These are phyloP conservation scores for Gossypium herbaceum DNA, from an alignment of 345 rosid genomes.

Conservation along the genomic window DNA sequence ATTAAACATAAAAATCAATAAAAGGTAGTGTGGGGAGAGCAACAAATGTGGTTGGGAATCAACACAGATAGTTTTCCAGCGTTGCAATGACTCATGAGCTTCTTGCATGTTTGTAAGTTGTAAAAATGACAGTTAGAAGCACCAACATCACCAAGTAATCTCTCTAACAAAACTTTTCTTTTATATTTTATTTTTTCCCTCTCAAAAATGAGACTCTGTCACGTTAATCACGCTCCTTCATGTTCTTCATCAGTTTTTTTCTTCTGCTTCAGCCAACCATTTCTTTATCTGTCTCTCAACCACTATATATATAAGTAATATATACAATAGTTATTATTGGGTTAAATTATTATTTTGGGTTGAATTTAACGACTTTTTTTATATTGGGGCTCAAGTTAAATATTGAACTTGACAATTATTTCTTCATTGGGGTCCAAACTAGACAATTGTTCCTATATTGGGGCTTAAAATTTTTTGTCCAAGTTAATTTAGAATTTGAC, in stretches of 20 bases:
- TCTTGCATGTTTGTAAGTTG: slow-evolving; percentile 33
- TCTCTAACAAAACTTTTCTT: slow-evolving; percentile 20
- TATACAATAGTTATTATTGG: not conserved
- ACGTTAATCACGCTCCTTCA: slow-evolving; percentile 49
- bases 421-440: no score
- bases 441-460: no score
- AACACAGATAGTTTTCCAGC: slow-evolving; percentile 11
- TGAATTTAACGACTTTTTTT: no score
- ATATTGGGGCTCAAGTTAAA: no score
- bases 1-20: not conserved
- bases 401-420: accelerated
- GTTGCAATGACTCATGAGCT: slow-evolving; percentile 37
- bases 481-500: no score
- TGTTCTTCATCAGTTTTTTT: slow-evolving; percentile 12
- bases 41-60: slow-evolving; percentile 7
- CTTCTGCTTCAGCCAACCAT: slow-evolving; percentile 13
- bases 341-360: no score
- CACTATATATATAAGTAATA: not conserved
- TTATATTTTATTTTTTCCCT: not conserved
- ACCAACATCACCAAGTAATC: not conserved
- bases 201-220: slow-evolving; percentile 14
- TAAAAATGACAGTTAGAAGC: slow-evolving; percentile 30
- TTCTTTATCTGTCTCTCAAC: not conserved
- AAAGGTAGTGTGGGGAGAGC: not conserved
- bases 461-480: no score